phyloP scores from a whole-genome alignment of 176 grass and related monocot genomes.

The Ensete ventricosum region DNA sequence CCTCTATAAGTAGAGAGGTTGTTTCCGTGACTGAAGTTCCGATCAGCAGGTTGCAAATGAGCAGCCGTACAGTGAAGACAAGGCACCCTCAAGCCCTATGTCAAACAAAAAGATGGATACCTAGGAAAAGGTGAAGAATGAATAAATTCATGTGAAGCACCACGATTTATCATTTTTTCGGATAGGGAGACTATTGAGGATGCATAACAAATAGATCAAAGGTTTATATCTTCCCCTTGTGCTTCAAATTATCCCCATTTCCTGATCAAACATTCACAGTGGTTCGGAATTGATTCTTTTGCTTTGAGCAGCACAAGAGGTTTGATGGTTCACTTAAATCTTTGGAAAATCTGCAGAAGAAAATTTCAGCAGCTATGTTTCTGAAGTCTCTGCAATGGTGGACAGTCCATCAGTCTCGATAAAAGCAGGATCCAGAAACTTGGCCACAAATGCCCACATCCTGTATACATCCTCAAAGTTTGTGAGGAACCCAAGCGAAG shows the following conservation, averaged over 20 bases:
- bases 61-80: conserved; percentile 37
- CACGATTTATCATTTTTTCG: conserved; percentile 26
- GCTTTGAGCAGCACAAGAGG: not conserved
- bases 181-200: conserved; percentile 30
- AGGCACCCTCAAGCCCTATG: conserved; percentile 21
- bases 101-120: conserved; percentile 23
- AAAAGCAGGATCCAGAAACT: conserved; percentile 75
- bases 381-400: conserved; percentile 56
- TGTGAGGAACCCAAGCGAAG: conserved; percentile 92
- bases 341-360: not conserved
- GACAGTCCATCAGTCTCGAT: conserved; percentile 62
- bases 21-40: too few relatives aligned
- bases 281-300: not conserved
- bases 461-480: conserved; percentile 95
- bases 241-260: not conserved
- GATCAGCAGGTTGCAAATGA: conserved; percentile 39
- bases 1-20: too few relatives aligned
- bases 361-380: conserved; percentile 31
- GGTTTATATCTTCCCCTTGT: conserved; percentile 21
- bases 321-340: not conserved
- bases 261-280: not conserved
- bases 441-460: conserved; percentile 83
- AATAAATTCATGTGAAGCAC: conserved; percentile 63
- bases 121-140: conserved; percentile 40
- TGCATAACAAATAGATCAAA: conserved; percentile 38